Percentiles rank a stretch among this genome's conserved stretches.
Conservation (phyloP, 1,139 yeast species). For the Pichia sp. region DNA sequence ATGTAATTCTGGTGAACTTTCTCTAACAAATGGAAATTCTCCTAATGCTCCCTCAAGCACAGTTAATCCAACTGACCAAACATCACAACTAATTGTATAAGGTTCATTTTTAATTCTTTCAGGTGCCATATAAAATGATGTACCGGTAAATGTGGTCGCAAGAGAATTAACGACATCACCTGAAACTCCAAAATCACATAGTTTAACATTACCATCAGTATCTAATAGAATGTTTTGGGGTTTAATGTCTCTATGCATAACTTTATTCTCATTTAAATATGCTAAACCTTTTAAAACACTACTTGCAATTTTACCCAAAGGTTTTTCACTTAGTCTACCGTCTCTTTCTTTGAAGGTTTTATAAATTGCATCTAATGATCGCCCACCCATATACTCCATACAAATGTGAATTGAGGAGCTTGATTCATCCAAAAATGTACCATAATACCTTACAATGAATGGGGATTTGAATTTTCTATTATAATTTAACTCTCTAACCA, state of each 20-base stretch:
- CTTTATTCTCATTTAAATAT: constrained; percentile 78
- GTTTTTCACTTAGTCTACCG: constrained; percentile 88
- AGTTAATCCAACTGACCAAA: constrained; percentile 93
- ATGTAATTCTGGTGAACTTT: constrained; percentile 31
- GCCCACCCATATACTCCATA: constrained; percentile 97
- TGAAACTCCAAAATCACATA: constrained; percentile 98
- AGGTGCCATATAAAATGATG: constrained; percentile 97
- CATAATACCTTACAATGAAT: constrained; percentile 84
- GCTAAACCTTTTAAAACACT: constrained; percentile 78
- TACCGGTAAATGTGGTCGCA: constrained; percentile 95
- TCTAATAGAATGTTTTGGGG: constrained; percentile 87
- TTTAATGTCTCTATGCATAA: constrained; percentile 89
- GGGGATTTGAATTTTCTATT: constrained; percentile 78
- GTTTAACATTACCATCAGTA: constrained; percentile 69
- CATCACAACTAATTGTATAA: constrained; percentile 89
- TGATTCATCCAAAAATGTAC: constrained; percentile 76
- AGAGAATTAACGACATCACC: constrained; percentile 94
- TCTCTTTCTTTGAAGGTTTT: constrained; percentile 56
- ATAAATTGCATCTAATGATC: constrained; percentile 85
- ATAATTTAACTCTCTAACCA: constrained; percentile 82
- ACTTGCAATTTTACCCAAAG: constrained; percentile 82
- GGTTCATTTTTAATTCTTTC: constrained; percentile 94
- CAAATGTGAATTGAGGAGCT: constrained; percentile 80
- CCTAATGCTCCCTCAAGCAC: constrained; percentile 89
- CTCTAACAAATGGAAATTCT: constrained; percentile 57